These are phyloP conservation scores for Suillus lakei DNA, from an alignment of 768 basidiomycete genomes.

Conservation along the genomic window DNA sequence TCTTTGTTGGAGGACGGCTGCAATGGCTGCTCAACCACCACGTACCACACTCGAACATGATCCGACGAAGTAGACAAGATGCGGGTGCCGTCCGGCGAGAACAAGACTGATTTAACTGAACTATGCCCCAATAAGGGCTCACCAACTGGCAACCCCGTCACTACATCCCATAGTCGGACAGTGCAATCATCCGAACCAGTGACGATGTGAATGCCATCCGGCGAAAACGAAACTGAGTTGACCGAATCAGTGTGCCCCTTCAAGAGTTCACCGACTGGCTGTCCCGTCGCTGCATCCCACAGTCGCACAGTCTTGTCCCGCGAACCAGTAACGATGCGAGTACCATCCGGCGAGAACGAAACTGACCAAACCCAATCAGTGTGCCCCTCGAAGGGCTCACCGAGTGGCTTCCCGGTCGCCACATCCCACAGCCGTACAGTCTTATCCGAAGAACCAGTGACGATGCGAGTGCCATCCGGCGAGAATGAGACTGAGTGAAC, in stretches of 20 bases:
- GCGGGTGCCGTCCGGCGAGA: neutral
- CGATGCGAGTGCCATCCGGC: no score
- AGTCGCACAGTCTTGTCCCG: neutral
- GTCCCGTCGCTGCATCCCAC: no score
- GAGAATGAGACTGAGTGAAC: no score
- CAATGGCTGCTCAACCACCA: neutral
- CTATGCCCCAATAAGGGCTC: neutral
- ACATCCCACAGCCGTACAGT: slow-evolving; percentile 1
- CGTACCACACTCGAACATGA: neutral
- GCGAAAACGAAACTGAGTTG: no score
- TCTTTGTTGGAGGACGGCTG: no score
- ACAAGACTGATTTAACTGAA: neutral
- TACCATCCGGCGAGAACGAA: slow-evolving; percentile 4
- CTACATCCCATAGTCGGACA: neutral
- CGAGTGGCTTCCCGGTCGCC: neutral
- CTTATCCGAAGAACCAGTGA: neutral
- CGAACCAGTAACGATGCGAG: slow-evolving; percentile 4
- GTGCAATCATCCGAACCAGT: neutral
- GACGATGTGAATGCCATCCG: neutral
- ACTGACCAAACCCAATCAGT: neutral
- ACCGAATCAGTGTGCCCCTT: no score
- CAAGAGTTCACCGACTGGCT: no score
- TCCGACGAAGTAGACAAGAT: neutral
- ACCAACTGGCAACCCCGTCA: neutral
- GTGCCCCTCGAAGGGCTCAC: neutral